Percentiles rank a stretch among this genome's conserved stretches.
These are phyloP conservation scores for Turnera subulata DNA, from an alignment of 345 rosid genomes.

Conservation along the genomic window DNA sequence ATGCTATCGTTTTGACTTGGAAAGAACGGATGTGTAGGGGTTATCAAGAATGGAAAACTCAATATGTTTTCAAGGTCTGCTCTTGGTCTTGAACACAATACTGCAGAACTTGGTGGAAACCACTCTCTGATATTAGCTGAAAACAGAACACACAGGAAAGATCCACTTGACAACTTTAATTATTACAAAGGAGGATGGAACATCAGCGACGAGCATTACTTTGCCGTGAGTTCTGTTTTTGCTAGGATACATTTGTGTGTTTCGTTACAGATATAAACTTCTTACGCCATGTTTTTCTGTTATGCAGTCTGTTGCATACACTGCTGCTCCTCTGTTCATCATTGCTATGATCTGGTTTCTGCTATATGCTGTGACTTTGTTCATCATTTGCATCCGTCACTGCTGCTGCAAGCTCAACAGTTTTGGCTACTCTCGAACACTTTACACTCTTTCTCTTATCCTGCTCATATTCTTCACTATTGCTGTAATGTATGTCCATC, in stretches of 20 bases:
- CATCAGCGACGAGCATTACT: conserved; percentile 18
- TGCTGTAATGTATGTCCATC: conserved; percentile 9
- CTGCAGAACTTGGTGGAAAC: conserved; percentile 8
- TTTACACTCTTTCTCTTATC: conserved; percentile 12
- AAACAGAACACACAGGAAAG: conserved; percentile 24
- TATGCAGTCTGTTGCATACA: conserved; percentile 24
- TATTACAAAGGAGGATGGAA: conserved; percentile 29
- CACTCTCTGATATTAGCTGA: conserved; percentile 19
- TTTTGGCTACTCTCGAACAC: conserved; percentile 16
- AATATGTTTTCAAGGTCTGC: conserved; percentile 8
- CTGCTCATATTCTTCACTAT: conserved; percentile 19
- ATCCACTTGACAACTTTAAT: conserved; percentile 17
- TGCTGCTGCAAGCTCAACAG: conserved; percentile 16
- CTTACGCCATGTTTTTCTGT: not conserved
- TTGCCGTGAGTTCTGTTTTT: conserved; percentile 12
- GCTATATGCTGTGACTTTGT: conserved; percentile 7
- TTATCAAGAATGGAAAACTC: not conserved
- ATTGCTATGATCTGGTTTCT: conserved; percentile 19
- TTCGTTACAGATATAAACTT: not conserved
- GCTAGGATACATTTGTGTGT: not conserved
- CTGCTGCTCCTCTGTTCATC: conserved; percentile 15
- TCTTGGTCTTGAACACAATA: not conserved
- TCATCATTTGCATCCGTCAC: conserved; percentile 11
- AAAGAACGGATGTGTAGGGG: not conserved
- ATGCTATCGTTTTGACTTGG: not conserved